Base-by-base conservation (phyloP, 1,284 basidiomycete genomes). In the Papiliotrema fonsecae region DNA sequence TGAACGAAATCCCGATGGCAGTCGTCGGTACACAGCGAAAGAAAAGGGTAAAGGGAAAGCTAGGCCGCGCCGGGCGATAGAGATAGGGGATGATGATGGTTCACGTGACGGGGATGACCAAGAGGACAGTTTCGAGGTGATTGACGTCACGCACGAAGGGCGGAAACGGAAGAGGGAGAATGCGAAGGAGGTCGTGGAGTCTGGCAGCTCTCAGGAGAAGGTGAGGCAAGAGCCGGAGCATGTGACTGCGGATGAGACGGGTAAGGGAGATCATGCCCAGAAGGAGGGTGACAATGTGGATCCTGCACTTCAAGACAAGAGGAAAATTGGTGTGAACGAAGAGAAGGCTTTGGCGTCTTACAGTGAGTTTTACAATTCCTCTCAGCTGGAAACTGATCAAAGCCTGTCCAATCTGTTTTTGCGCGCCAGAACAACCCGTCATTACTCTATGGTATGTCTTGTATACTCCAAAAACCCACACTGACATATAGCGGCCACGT, bases 351-450 rank as follows among this genome's bases (percentile, higher is more conserved):
- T 56, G 24, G 52, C 36, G 11, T 46, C 48, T 9, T 62, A 52
- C 37, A 47, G 60, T 64, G 49, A 54, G 61, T 57, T n/a, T 25
- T 11, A 6, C 10, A 6, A 18, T 42, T 14, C 6, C 19, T 22
- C 24, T 27, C 5, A 35, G 4, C 18, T 38, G 34, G 16, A 11
- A 1, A 18, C 50, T 52, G 37, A 51, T 35, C 10, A 19, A 39
- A 72, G 69, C 54, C 19, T 72, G 69, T 49, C 68, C 69, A 1
- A 57, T 72, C 2, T 72, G 69, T 48, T 69, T 72, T 50, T 60
- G 52, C 28, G 34, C 57, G 1, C 67, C 67, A 4, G 57, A 54
- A 0, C 52, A 56, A 36, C 62, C 69, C 1, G 62, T 69, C 6
- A 49, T 69, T 39, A 72, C 67, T 13, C 52, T 54, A 9, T 72